Conservation (phyloP, 2,329 filamentous ascomycete genomes). For the Penicillium crustosum region DNA sequence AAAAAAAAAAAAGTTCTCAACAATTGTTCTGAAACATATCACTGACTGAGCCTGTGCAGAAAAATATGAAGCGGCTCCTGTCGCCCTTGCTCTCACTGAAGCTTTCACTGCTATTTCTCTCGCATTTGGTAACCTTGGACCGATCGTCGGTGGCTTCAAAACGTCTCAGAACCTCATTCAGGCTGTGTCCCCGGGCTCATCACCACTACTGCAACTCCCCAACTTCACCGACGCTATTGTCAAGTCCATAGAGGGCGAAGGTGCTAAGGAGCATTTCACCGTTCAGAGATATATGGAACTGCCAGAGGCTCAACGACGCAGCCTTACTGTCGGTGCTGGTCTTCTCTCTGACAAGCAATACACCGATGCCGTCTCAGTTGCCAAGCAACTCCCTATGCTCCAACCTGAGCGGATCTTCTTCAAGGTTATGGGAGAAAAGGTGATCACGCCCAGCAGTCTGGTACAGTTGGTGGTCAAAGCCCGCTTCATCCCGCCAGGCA, state of each 20-base stretch:
- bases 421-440: conserved; percentile 94
- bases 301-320: conserved; percentile 70
- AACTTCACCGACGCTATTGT: conserved; percentile 69
- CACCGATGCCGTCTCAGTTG: conserved; percentile 70
- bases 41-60: conserved; percentile 44
- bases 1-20: conserved; percentile 11
- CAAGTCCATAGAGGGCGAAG: conserved; percentile 53
- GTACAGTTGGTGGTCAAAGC: conserved; percentile 95
- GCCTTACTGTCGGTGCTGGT: conserved; percentile 65
- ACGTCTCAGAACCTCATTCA: conserved; percentile 86
- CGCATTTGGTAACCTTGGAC: conserved; percentile 78
- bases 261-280: conserved; percentile 69
- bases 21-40: background rate
- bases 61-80: conserved; percentile 86
- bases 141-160: conserved; percentile 78
- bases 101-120: conserved; percentile 84
- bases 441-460: conserved; percentile 86
- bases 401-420: conserved; percentile 92
- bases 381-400: conserved; percentile 78
- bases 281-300: conserved; percentile 88
- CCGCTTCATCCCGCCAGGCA: conserved; percentile 86
- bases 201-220: conserved; percentile 88
- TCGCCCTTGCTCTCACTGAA: conserved; percentile 80
- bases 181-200: conserved; percentile 77
- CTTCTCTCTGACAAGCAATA: conserved; percentile 77